Evolutionary conservation across 2,329 filamentous ascomycete species (phyloP).

Genomic region (Magnaporthiopsis poae): DNA sequence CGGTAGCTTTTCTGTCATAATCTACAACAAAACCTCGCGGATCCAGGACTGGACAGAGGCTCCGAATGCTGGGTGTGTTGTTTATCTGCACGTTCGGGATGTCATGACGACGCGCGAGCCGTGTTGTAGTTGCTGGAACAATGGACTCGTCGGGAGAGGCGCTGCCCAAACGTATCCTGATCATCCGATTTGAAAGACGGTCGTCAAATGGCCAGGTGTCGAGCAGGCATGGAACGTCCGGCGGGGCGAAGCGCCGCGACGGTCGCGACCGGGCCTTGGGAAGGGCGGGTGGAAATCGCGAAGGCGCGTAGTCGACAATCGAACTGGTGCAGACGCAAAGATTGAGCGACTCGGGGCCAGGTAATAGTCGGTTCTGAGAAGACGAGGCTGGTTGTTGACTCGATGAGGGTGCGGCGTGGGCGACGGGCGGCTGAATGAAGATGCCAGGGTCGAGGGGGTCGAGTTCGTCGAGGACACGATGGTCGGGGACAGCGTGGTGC

Average conservation of each 20-base stretch:
- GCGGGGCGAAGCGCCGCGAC: background rate
- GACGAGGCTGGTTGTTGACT: background rate
- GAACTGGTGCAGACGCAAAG: background rate
- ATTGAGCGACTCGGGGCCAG: background rate
- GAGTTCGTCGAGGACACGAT: background rate
- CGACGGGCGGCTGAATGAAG: background rate
- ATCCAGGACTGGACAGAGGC: slow-evolving; percentile 15
- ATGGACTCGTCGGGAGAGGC: slow-evolving; percentile 3
- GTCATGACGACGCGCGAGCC: slow-evolving; percentile 48
- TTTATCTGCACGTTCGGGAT: slow-evolving; percentile 44
- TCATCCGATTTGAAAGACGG: background rate
- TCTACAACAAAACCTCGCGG: slow-evolving; percentile 39
- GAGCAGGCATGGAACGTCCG: background rate
- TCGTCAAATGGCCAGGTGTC: background rate
- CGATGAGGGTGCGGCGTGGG: background rate
- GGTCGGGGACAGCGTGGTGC: background rate
- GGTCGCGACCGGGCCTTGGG: background rate
- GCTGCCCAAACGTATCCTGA: background rate
- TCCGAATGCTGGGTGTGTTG: slow-evolving; percentile 32
- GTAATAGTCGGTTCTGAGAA: background rate
- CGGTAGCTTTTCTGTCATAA: slow-evolving; percentile 53
- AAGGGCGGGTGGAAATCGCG: background rate
- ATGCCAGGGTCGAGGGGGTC: background rate
- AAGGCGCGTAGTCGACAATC: background rate
- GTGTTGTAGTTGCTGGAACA: slow-evolving; percentile 21